Evolutionary conservation across 371 early-diverging fungal genomes (phyloP), one percentile per base, ranked within the genome.

Genomic region (Actinomortierella ambigua): DNA sequence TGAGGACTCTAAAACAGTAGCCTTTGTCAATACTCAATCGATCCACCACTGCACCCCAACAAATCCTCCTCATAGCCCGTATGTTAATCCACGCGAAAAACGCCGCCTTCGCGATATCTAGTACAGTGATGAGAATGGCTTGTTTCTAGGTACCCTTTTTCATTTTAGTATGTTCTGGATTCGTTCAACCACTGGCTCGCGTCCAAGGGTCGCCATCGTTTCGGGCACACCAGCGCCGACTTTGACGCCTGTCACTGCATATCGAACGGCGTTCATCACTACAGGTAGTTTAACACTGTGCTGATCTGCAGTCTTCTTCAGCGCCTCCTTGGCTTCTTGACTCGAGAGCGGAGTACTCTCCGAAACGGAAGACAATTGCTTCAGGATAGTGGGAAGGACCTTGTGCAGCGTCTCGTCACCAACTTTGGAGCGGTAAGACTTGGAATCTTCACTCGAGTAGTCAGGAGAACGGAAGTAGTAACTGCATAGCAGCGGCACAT

Each of bases 201-300:
- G 69, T 4, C 88, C 88, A 20, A 89, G 76, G 0, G 79, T 76
- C 48, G 77, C 61, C 57, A 86, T 81, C 0, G 86, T 87, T 34
- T 82, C 84, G 5, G 81, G 80, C 18, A 90, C 82, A 39, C 85
- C 86, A 17, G 87, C 85, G 14, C 90, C 90, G 23, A 86, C 82
- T 73, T 80, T 80, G 14, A 84, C 80, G 7, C 90, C 92, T 15
- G 89, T 85, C 9, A 89, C 68, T 0, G 77, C 79, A 58, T 87
- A 89, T 2, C 92, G 79, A 13, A 88, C 57, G 0, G 81, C 82
- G 68, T 86, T 88, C 88, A 88, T 87, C 17, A 89, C 73, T 26
- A 79, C 67, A 6, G 75, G 65, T 23, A 64, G 81, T 28, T 83
- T 85, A 23, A 79, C 73, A 13, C 80, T 79, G 14, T 82, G 59